Percentiles rank a stretch among this genome's conserved stretches.
Conservation (phyloP, 75 land plant genomes). For the Cupressus sempervirens region DNA sequence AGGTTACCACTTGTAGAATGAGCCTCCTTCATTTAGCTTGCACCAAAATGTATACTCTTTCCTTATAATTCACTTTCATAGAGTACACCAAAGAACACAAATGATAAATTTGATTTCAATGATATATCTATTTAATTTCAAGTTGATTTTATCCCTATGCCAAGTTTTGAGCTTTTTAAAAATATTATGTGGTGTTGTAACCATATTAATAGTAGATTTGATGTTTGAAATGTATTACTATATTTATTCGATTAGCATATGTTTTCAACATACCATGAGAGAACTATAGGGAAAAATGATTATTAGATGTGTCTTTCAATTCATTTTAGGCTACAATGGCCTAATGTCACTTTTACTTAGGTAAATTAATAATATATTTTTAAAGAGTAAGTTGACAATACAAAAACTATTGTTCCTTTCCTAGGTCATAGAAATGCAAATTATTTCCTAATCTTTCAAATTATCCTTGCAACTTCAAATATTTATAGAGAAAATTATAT, state of each 20-base stretch:
- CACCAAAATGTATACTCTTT: constrained; percentile 42
- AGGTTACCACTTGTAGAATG: constrained; percentile 52
- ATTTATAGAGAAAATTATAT: background rate
- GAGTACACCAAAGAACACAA: background rate
- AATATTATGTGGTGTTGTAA: background rate
- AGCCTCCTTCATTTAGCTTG: constrained; percentile 53
- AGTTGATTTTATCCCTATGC: background rate
- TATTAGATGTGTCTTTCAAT: constrained; percentile 76
- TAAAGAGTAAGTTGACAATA: background rate
- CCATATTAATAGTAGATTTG: background rate
- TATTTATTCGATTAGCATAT: constrained; percentile 43
- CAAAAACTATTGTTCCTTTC: background rate
- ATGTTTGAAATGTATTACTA: background rate
- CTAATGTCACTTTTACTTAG: constrained; percentile 82
- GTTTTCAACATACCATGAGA: constrained; percentile 86
- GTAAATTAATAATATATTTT: constrained; percentile 28
- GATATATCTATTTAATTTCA: background rate
- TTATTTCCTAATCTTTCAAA: background rate
- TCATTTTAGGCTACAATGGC: constrained; percentile 84
- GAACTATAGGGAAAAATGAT: constrained; percentile 96
- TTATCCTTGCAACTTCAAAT: background rate
- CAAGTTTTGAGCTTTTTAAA: background rate
- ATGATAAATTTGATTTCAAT: constrained; percentile 1
- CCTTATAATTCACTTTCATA: background rate
- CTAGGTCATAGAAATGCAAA: background rate